Percentiles rank a stretch among this genome's conserved stretches.
Conservation (phyloP, 495 filamentous ascomycete species). For the Evernia prunastri region DNA sequence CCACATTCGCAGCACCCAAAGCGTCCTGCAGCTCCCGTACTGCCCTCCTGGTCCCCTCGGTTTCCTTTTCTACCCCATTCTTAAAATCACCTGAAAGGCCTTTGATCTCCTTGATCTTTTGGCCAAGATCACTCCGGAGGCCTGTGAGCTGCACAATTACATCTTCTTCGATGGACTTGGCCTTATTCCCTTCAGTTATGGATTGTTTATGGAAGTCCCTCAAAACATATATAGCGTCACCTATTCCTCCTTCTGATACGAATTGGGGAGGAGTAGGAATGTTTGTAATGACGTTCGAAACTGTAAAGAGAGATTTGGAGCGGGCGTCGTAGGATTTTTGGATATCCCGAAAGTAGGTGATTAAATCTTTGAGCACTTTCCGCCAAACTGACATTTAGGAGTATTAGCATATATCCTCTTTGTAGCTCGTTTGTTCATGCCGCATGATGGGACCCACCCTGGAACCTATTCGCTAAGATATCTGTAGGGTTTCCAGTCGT, state of each 20-base stretch:
- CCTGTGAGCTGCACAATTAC: slow-evolving; percentile 82
- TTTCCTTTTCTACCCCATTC: slow-evolving; percentile 58
- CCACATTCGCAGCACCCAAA: slow-evolving; percentile 68
- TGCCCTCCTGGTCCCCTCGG: slow-evolving; percentile 52
- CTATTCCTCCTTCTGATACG: slow-evolving; percentile 69
- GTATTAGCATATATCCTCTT: not conserved
- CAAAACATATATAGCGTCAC: slow-evolving; percentile 77
- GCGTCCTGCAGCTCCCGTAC: slow-evolving; percentile 75
- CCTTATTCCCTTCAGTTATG: slow-evolving; percentile 79
- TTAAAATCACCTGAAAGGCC: slow-evolving; percentile 88
- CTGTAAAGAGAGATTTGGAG: slow-evolving; percentile 72
- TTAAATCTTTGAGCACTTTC: slow-evolving; percentile 90
- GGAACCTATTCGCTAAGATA: slow-evolving; percentile 79
- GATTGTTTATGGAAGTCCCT: slow-evolving; percentile 75
- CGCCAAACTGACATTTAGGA: slow-evolving; percentile 64
- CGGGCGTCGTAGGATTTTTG: slow-evolving; percentile 84
- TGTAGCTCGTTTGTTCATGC: not conserved
- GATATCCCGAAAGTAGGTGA: slow-evolving; percentile 89
- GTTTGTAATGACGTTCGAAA: slow-evolving; percentile 78
- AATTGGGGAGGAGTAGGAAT: slow-evolving; percentile 66
- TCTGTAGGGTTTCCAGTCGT: slow-evolving; percentile 85
- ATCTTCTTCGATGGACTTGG: slow-evolving; percentile 81
- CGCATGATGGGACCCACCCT: slow-evolving; percentile 53
- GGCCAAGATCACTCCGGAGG: slow-evolving; percentile 76
- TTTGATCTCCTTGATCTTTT: slow-evolving; percentile 98